phyloP scores from a whole-genome alignment of 192 early-diverging fungal genomes.

The Phycomyces nitens region DNA sequence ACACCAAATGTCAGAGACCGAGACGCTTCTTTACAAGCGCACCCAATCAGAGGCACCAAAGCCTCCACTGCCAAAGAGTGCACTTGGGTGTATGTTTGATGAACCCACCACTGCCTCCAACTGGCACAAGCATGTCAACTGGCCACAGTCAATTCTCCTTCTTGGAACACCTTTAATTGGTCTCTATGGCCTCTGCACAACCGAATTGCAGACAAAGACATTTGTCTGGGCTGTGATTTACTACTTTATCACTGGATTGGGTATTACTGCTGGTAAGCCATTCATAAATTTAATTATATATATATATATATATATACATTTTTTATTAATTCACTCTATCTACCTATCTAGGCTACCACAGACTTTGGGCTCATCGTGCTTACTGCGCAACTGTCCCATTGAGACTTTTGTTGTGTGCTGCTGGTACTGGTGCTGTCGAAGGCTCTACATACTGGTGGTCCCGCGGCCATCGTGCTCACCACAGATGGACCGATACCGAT shows the following conservation, averaged over 20 bases:
- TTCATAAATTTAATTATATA: too few relatives aligned
- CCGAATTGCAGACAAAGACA: slow-evolving; percentile 65
- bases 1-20: neutral
- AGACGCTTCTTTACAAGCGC: slow-evolving; percentile 9
- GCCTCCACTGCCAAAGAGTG: slow-evolving; percentile 12
- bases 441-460: slow-evolving; percentile 88
- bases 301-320: neutral
- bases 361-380: slow-evolving; percentile 80
- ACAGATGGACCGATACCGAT: slow-evolving; percentile 75
- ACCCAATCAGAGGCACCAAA: slow-evolving; percentile 28
- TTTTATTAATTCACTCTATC: too few relatives aligned
- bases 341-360: slow-evolving; percentile 88
- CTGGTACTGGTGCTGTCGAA: slow-evolving; percentile 72
- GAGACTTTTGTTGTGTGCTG: slow-evolving; percentile 57
- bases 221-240: slow-evolving; percentile 60
- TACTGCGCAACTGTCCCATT: slow-evolving; percentile 64
- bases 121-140: slow-evolving; percentile 60
- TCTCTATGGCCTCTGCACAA: slow-evolving; percentile 72
- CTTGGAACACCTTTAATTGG: slow-evolving; percentile 71
- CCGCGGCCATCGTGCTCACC: slow-evolving; percentile 82
- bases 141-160: slow-evolving; percentile 62
- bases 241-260: slow-evolving; percentile 77
- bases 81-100: slow-evolving; percentile 25
- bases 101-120: slow-evolving; percentile 46
- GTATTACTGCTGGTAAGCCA: slow-evolving; percentile 65